These are phyloP conservation scores for Zelopaecilomyces penicillatus DNA, from an alignment of 2,329 filamentous ascomycete species.

Conservation along the genomic window DNA sequence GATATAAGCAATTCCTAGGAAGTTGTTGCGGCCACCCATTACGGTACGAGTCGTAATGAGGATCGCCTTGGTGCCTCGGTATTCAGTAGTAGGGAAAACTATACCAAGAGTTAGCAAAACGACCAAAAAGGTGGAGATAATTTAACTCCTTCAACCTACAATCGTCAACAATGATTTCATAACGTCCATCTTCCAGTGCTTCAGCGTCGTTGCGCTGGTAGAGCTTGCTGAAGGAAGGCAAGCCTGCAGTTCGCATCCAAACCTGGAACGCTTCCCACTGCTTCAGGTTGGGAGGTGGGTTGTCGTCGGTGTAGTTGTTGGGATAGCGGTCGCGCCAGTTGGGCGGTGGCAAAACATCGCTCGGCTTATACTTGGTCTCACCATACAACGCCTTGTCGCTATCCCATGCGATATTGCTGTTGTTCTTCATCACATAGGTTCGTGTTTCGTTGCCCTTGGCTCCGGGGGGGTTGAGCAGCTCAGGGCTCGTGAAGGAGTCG, in stretches of 20 bases:
- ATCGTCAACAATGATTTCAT: slow-evolving; percentile 67
- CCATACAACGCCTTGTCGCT: slow-evolving; percentile 78
- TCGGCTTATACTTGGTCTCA: slow-evolving; percentile 53
- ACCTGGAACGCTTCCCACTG: slow-evolving; percentile 84
- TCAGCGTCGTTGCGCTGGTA: slow-evolving; percentile 71
- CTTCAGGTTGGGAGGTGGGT: slow-evolving; percentile 63
- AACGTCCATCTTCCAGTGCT: slow-evolving; percentile 61
- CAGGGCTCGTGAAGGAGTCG: slow-evolving; percentile 68
- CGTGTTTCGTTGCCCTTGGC: slow-evolving; percentile 23
- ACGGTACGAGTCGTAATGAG: slow-evolving; percentile 83
- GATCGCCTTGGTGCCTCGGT: slow-evolving; percentile 82
- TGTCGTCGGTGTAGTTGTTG: slow-evolving; percentile 55
- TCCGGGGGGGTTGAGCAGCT: slow-evolving; percentile 43
- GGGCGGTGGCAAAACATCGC: slow-evolving; percentile 68
- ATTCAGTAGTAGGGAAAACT: slow-evolving; percentile 76
- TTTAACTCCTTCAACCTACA: slow-evolving; percentile 47
- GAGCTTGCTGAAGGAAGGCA: slow-evolving; percentile 92
- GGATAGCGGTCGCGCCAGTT: slow-evolving; percentile 73
- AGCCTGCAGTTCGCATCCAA: slow-evolving; percentile 95
- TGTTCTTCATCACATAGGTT: slow-evolving; percentile 68
- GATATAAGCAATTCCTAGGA: slow-evolving; percentile 92
- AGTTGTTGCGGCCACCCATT: slow-evolving; percentile 91
- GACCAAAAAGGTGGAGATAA: neutral
- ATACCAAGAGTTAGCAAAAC: slow-evolving; percentile 6
- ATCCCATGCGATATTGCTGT: slow-evolving; percentile 72